Base-by-base conservation (phyloP, 805 yeast species). In the Candida khao-thaluensis region DNA sequence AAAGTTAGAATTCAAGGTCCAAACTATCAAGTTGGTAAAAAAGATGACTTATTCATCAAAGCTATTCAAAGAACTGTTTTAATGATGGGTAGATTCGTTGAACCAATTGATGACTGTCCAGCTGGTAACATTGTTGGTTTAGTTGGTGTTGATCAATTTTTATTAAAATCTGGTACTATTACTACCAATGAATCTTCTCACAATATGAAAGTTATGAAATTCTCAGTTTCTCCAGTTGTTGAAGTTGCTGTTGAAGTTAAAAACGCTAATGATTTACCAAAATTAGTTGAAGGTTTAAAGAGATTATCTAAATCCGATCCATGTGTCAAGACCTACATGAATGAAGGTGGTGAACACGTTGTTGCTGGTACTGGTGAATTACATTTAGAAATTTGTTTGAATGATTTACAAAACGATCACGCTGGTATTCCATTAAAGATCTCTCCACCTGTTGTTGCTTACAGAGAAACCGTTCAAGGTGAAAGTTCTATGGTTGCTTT, bases 41-140 rank as follows among this genome's bases (percentile, higher is more conserved):
- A 93, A 84, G 95, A 88, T 45, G 99, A 91, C 67, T 79, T 91
- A 63, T 93, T 91, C 89, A 55, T 91, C 69, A 91, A 91, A 85
- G 85, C 96, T 60, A 78, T 91, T 66, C 99, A 91, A 82, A 91
- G 99, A 83, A 93, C 96, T 62, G 99, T 91, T 64, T 81, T 91
- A 69, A 91, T 91, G 99, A 91, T 91, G 99, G 99, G 99, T 72
- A 87, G 97, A 79, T 73, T 77, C 72, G 95, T 87, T 65, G 99
- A 91, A 82, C 88, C 91, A 69, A 91, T 91, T 64, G 98, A 91
- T 65, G 98, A 91, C 79, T 86, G 95, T 79, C 98, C 99, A 71
- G 97, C 98, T 62, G 99, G 99, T 87, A 91, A 91, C 96, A 91
- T 91, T 84, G 82, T 90, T 69, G 99, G 98, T 89, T 79, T 91